Conservation (phyloP, 148 eudicot genomes). For the Amaranthus hypochondriacus region DNA sequence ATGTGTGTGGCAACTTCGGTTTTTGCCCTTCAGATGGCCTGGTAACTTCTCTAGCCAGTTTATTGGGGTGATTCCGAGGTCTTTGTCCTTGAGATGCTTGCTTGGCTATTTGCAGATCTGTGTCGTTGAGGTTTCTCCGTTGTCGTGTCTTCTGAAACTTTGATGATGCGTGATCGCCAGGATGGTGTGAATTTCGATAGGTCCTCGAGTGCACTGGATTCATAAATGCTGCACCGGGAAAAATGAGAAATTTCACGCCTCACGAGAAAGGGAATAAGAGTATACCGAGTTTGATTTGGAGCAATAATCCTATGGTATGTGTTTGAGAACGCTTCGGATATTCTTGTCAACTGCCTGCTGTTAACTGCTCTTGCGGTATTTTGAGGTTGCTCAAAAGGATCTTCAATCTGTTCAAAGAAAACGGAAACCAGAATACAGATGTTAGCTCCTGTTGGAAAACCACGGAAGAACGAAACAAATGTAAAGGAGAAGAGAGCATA, state of each 20-base stretch:
- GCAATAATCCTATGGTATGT: constrained; percentile 36
- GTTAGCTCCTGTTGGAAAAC: not conserved
- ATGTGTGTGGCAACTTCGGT: constrained; percentile 13
- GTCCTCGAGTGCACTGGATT: constrained; percentile 14
- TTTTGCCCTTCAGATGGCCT: constrained; percentile 21
- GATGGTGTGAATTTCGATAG: constrained; percentile 14
- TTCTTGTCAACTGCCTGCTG: constrained; percentile 33
- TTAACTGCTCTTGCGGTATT: constrained; percentile 64
- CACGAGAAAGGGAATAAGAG: constrained; percentile 35
- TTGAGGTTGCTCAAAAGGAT: constrained; percentile 73
- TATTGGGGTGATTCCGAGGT: constrained; percentile 9
- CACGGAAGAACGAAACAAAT: constrained; percentile 7
- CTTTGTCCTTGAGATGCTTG: constrained; percentile 16
- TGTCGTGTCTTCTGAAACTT: constrained; percentile 19
- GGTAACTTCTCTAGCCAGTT: constrained; percentile 9
- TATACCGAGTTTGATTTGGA: constrained; percentile 27
- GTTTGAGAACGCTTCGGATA: constrained; percentile 38
- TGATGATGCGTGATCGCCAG: constrained; percentile 18
- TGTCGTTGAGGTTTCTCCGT: constrained; percentile 17
- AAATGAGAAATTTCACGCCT: constrained; percentile 29
- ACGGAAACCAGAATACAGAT: constrained; percentile 1
- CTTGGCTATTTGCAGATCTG: constrained; percentile 3
- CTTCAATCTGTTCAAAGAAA: constrained; percentile 46
- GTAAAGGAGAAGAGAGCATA: constrained; percentile 39
- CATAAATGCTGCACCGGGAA: constrained; percentile 23